These are phyloP conservation scores for Tylopilus plumbeoviolaceoides DNA, from an alignment of 768 basidiomycete genomes.

Conservation along the genomic window DNA sequence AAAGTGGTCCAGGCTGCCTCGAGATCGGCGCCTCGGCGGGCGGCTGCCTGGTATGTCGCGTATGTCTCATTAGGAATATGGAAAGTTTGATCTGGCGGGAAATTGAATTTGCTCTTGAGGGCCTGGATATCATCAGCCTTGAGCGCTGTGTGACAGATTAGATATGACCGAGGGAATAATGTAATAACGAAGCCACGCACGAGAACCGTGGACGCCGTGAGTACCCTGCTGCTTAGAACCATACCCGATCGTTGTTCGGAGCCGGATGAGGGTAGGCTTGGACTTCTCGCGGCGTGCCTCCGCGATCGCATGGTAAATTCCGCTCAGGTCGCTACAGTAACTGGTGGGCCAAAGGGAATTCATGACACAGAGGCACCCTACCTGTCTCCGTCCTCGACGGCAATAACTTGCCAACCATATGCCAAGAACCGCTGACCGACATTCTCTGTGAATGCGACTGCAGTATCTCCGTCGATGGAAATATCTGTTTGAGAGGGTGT, in stretches of 20 bases:
- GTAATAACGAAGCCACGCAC: conserved; percentile 49
- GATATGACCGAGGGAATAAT: conserved; percentile 1
- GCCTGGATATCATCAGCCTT: conserved; percentile 87
- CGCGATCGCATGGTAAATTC: conserved; percentile 74
- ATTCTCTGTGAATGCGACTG: conserved; percentile 90
- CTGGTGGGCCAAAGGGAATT: conserved; percentile 8
- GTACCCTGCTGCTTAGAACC: conserved; percentile 93
- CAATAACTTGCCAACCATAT: conserved; percentile 93
- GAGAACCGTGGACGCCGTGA: conserved; percentile 91
- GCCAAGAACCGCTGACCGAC: conserved; percentile 83
- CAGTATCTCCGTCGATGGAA: conserved; percentile 93
- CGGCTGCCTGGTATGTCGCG: conserved; percentile 61
- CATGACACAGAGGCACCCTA: conserved; percentile 29
- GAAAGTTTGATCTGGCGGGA: conserved; percentile 76
- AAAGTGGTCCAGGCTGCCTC: conserved; percentile 74
- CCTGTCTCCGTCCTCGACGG: conserved; percentile 77
- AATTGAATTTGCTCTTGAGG: conserved; percentile 81
- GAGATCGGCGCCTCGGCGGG: conserved; percentile 66
- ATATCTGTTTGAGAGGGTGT: conserved; percentile 56
- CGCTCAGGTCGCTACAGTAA: conserved; percentile 61
- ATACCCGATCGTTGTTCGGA: conserved; percentile 89
- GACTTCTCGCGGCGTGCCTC: conserved; percentile 69
- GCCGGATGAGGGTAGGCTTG: conserved; percentile 84
- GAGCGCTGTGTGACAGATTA: conserved; percentile 51
- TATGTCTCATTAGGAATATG: conserved; percentile 71